phyloP scores from a whole-genome alignment of 176 grass and related monocot genomes.

The Tuctoria greenei region DNA sequence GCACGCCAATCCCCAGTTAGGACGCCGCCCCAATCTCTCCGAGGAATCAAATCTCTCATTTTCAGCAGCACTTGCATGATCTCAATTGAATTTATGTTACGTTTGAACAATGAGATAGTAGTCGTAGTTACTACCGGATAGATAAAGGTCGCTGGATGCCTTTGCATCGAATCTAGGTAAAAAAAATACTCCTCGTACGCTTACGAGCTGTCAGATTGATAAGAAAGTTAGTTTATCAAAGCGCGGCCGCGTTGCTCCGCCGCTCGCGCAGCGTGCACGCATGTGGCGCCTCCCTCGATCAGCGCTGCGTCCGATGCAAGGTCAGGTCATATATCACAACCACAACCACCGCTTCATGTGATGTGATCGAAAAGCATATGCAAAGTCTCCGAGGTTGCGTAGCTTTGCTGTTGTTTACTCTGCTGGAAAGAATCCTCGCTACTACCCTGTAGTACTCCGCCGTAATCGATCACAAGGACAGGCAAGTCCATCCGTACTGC shows the following conservation, averaged over 20 bases:
- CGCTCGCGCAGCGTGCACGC: slow-evolving; percentile 12
- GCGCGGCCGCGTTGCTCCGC: neutral
- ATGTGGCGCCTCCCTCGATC: slow-evolving; percentile 3
- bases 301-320: neutral
- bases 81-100: too few species aligned
- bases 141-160: neutral
- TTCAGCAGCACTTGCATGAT: too few species aligned
- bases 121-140: too few species aligned
- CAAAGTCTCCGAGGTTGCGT: neutral
- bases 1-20: too few species aligned
- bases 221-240: slow-evolving; percentile 13
- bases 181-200: neutral
- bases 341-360: neutral
- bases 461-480: neutral
- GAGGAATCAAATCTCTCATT: too few species aligned
- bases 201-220: neutral
- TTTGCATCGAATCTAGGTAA: neutral
- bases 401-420: neutral
- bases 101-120: too few species aligned
- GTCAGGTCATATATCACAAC: neutral
- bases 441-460: neutral
- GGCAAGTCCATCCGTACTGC: neutral
- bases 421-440: neutral
- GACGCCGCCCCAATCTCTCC: too few species aligned
- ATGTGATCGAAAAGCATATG: slow-evolving; percentile 17